phyloP scores from a whole-genome alignment of 495 filamentous ascomycete species.

The Podospora anserina region DNA sequence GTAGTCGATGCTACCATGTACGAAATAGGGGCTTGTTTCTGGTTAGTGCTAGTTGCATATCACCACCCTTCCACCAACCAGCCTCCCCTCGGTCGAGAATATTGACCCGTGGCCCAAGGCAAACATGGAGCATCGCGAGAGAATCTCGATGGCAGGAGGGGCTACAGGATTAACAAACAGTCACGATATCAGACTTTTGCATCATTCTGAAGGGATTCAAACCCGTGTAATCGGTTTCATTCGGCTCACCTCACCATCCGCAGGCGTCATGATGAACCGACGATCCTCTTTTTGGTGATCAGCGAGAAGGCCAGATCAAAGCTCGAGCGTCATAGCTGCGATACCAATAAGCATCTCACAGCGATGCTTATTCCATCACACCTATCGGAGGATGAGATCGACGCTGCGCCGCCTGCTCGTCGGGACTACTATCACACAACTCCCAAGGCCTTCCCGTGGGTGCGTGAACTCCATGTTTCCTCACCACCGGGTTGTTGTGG shows the following conservation, averaged over 20 bases:
- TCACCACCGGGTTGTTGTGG: not conserved
- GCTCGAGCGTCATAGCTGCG: not conserved
- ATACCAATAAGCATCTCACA: not conserved
- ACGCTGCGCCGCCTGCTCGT: constrained; percentile 2
- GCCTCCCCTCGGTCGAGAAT: not conserved
- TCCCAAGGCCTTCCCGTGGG: not conserved
- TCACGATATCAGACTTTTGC: not conserved
- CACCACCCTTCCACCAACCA: not conserved
- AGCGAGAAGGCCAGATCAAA: not conserved
- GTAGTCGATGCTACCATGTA: not conserved
- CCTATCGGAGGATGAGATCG: constrained; percentile 6
- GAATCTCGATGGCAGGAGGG: not conserved
- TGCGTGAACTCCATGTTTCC: not conserved
- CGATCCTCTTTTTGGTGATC: constrained; percentile 5
- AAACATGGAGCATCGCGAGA: not conserved
- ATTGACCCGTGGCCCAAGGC: not conserved
- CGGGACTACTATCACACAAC: not conserved
- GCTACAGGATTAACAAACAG: not conserved
- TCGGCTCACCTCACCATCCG: constrained; percentile 9
- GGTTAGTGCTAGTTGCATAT: not conserved
- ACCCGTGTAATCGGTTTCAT: constrained; percentile 3
- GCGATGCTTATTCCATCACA: not conserved
- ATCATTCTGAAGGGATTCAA: not conserved
- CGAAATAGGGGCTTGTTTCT: not conserved
- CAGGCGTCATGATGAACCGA: constrained; percentile 13